phyloP scores from a whole-genome alignment of 192 early-diverging fungal genomes.

The Backusella westeae region DNA sequence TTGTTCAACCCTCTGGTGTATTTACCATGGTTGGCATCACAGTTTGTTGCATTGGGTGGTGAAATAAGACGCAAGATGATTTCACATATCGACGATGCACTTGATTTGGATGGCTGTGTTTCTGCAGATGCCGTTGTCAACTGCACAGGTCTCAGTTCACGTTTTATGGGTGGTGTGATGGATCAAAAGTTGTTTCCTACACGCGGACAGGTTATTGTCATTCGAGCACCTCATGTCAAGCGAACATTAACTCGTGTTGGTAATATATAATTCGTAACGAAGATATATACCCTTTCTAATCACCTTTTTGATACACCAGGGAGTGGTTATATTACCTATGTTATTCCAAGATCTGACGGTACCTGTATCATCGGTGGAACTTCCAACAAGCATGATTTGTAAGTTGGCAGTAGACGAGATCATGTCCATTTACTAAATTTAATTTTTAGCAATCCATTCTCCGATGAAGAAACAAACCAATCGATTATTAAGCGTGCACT shows the following conservation, averaged over 20 bases:
- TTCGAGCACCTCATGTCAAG: constrained; percentile 67
- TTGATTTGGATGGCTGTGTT: constrained; percentile 29
- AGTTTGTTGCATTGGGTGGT: constrained; percentile 53
- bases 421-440: not conserved
- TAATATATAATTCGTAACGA: constrained; percentile 11
- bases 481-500: constrained; percentile 43
- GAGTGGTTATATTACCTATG: constrained; percentile 22
- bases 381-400: constrained; percentile 28
- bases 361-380: constrained; percentile 30
- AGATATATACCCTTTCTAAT: not conserved
- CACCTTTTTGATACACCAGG: not conserved
- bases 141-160: constrained; percentile 75
- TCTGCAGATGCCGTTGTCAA: constrained; percentile 62
- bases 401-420: not conserved
- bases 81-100: constrained; percentile 48
- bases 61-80: constrained; percentile 37
- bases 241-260: constrained; percentile 52
- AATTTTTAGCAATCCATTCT: constrained; percentile 9
- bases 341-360: constrained; percentile 30
- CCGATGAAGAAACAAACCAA: constrained; percentile 39
- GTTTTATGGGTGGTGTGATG: constrained; percentile 65
- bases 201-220: constrained; percentile 80
- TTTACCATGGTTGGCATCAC: constrained; percentile 51
- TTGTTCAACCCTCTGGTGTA: constrained; percentile 66
- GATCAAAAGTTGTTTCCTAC: constrained; percentile 72